Evolutionary conservation across 2,329 filamentous ascomycete species (phyloP).

Genomic region (Drechslerella stenobrocha): DNA sequence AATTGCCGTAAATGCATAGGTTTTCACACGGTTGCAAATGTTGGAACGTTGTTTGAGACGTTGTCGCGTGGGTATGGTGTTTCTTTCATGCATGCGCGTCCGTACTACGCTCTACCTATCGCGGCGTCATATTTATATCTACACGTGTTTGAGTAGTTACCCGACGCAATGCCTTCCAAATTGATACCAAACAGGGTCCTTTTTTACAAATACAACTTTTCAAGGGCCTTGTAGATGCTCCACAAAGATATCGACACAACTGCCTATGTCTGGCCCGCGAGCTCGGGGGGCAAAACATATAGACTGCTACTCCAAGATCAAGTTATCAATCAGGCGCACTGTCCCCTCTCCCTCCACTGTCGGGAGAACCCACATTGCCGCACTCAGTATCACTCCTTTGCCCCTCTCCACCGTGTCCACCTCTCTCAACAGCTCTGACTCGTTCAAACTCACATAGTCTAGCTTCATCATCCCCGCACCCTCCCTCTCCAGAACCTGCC

Average conservation of each 20-base stretch:
- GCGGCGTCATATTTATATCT: too few species aligned
- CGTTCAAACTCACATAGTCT: slow-evolving; percentile 89
- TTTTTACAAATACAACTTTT: too few species aligned
- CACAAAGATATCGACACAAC: too few species aligned
- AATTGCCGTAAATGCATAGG: neutral
- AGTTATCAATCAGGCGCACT: slow-evolving; percentile 92
- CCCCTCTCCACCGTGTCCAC: slow-evolving; percentile 69
- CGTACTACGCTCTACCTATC: too few species aligned
- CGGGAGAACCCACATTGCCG: slow-evolving; percentile 85
- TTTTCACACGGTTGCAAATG: too few species aligned
- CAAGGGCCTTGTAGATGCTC: too few species aligned
- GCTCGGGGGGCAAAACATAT: too few species aligned
- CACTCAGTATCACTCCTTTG: slow-evolving; percentile 74
- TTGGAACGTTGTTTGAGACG: too few species aligned
- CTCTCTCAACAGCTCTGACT: slow-evolving; percentile 81
- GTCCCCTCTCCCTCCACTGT: slow-evolving; percentile 78
- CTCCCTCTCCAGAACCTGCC: slow-evolving; percentile 62
- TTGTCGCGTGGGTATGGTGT: too few species aligned
- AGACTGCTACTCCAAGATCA: slow-evolving; percentile 67
- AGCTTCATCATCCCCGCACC: slow-evolving; percentile 75
- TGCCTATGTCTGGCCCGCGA: neutral
- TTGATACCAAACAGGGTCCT: too few species aligned
- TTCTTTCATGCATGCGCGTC: neutral
- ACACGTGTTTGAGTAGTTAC: too few species aligned
- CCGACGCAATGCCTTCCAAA: too few species aligned